Percentiles rank a stretch among this genome's conserved stretches.
These are phyloP conservation scores for Sporothrix variecibatus DNA, from an alignment of 2,329 filamentous ascomycete genomes.

Conservation along the genomic window DNA sequence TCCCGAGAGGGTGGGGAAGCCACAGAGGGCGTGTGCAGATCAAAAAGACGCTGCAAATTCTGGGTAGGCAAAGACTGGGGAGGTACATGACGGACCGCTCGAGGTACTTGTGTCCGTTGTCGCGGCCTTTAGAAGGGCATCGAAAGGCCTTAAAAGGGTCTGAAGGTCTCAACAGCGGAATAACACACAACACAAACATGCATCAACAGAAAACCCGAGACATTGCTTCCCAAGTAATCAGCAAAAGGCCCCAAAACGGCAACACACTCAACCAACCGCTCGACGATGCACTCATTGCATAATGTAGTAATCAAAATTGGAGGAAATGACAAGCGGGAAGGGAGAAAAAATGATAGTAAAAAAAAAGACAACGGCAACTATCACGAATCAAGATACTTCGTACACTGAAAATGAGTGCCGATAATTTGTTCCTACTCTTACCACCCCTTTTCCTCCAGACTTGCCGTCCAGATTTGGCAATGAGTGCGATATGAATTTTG, in stretches of 20 bases:
- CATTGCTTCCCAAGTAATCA: neutral
- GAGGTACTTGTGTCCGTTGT: conserved; percentile 10
- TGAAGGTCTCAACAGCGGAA: neutral
- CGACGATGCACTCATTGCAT: conserved; percentile 15
- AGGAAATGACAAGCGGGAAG: conserved; percentile 1
- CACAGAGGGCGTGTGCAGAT: conserved; percentile 10
- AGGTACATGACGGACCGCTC: conserved; percentile 11
- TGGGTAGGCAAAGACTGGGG: neutral
- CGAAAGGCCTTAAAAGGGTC: neutral
- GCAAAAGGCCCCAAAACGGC: neutral
- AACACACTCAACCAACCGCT: conserved; percentile 1
- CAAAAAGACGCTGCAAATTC: neutral
- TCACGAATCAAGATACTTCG: neutral
- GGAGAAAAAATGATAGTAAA: neutral
- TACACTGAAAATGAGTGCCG: neutral
- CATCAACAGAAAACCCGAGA: neutral
- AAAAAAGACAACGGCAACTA: neutral
- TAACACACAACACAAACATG: neutral
- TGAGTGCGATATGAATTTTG: conserved; percentile 20
- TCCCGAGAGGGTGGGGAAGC: neutral
- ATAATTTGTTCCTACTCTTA: neutral
- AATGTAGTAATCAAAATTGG: conserved; percentile 11
- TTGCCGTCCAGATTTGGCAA: conserved; percentile 18
- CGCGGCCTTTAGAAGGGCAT: neutral
- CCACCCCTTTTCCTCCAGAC: neutral